Evolutionary conservation across 139 green algal genomes (phyloP), one percentile per base, ranked within the genome.

Genomic region (Astrephomene gubernaculifera): DNA sequence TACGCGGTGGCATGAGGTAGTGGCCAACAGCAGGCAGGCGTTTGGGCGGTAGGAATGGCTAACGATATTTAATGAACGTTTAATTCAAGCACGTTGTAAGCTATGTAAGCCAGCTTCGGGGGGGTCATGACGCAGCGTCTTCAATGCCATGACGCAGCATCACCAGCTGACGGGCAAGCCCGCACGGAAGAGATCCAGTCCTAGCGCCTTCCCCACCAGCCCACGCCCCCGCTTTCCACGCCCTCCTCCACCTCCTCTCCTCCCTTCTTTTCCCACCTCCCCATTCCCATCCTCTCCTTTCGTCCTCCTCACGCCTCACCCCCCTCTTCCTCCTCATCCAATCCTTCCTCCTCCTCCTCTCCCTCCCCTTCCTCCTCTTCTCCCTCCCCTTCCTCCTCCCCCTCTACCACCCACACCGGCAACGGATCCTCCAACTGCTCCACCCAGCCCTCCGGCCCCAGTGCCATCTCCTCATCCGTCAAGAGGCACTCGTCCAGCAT

Each of bases 401-500:
- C 79, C 79, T 80, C 71, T 71, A 78, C 70, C 5, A 69, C 36
- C 70, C 90, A 92, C n/a, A 64, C 33, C 25, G 88, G 88, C 87
- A 94, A 70, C 24, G 72, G 81, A 53, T 94, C 90, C 36, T 90
- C 76, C 41, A 91, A 78, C 36, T 64, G 24, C 54, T 3, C 75
- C 41, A 44, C 60, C 90, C 90, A 94, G 4, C 64, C 85, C 85
- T 89, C 88, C n/a, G 90, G 88, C 67, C 90, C 90, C 63, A 83
- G 0, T 24, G 87, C 88, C 88, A 94, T 90, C 67, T 94, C 91
- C 21, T 79, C 84, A 35, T 94, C 88, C 7, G 81, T 93, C 25
- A 93, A 60, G 82, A 97, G 79, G 89, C 95, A 97, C 12, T 9
- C 64, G 61, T 97, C 92, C 79, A 97, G 87, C 70, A 93, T 94